Percentiles rank a stretch among this genome's conserved stretches.
Evolutionary conservation across 768 basidiomycete species (phyloP).

Genomic region (Pluteus cervinus): DNA sequence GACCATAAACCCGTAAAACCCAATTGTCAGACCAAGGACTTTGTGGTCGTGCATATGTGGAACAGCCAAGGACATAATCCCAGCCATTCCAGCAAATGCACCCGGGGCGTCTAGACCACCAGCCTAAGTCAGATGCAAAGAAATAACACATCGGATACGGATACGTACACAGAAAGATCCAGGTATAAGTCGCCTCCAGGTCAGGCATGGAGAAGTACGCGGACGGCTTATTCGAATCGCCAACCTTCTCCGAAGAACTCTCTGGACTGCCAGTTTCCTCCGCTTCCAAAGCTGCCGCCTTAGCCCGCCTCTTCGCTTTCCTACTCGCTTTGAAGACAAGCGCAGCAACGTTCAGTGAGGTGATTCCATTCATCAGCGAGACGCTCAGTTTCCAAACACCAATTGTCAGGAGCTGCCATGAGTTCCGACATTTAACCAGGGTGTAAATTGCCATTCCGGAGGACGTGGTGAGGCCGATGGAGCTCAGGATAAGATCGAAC

Average conservation of each 20-base stretch:
- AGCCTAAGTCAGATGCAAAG: neutral
- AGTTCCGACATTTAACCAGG: constrained; percentile 18
- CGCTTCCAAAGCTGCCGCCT: too few relatives aligned
- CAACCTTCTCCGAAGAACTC: too few relatives aligned
- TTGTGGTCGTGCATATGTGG: constrained; percentile 12
- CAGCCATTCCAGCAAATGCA: constrained; percentile 25
- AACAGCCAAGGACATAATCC: constrained; percentile 24
- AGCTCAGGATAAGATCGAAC: constrained; percentile 16
- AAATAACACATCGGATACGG: neutral
- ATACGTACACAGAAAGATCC: constrained; percentile 17
- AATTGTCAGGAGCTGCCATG: constrained; percentile 19
- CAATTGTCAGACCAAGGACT: constrained; percentile 15
- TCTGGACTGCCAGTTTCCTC: too few relatives aligned
- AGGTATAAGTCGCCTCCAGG: constrained; percentile 15
- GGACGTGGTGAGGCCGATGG: constrained; percentile 14
- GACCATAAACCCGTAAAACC: constrained; percentile 23
- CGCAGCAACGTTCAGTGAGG: constrained; percentile 17
- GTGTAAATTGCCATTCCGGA: constrained; percentile 19
- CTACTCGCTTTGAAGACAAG: neutral
- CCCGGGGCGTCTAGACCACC: constrained; percentile 19
- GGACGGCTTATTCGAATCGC: too few relatives aligned
- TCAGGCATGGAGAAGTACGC: too few relatives aligned
- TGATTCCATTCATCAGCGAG: constrained; percentile 17
- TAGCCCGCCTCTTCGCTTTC: too few relatives aligned
- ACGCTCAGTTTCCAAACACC: constrained; percentile 22